Percentiles rank a stretch among this genome's conserved stretches.
Evolutionary conservation across 2,329 filamentous ascomycete species (phyloP).

Genomic region (Fusarium sp.): DNA sequence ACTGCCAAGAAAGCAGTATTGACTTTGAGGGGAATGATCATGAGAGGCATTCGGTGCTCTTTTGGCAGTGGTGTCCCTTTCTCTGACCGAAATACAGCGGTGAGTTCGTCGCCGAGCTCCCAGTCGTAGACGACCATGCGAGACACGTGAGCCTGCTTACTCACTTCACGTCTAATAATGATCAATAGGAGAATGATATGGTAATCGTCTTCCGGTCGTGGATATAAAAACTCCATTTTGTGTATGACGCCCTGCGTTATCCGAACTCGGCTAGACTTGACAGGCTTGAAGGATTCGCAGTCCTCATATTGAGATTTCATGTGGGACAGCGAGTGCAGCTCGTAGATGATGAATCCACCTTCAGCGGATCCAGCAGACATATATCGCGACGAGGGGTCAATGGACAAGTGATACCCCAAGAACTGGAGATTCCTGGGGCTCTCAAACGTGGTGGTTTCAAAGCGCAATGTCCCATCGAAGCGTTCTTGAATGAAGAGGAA

Average conservation of each 20-base stretch:
- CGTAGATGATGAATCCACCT: slow-evolving; percentile 75
- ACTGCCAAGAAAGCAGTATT: slow-evolving; percentile 76
- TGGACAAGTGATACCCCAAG: slow-evolving; percentile 73
- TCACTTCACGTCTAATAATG: slow-evolving; percentile 54
- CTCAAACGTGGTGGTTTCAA: slow-evolving; percentile 67
- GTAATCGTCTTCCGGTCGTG: slow-evolving; percentile 70
- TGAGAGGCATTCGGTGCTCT: slow-evolving; percentile 68
- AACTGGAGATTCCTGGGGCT: slow-evolving; percentile 67
- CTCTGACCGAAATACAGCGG: slow-evolving; percentile 55
- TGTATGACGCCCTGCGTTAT: slow-evolving; percentile 77
- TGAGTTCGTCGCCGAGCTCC: slow-evolving; percentile 61
- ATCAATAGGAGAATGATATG: slow-evolving; percentile 82
- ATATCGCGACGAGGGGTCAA: slow-evolving; percentile 79
- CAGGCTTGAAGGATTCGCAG: slow-evolving; percentile 62
- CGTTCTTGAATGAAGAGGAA: slow-evolving; percentile 74
- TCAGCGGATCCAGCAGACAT: slow-evolving; percentile 77
- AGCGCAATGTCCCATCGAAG: slow-evolving; percentile 60
- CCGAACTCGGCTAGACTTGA: slow-evolving; percentile 58
- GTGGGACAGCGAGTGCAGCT: slow-evolving; percentile 66
- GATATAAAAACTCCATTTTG: slow-evolving; percentile 86
- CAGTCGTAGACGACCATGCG: slow-evolving; percentile 69
- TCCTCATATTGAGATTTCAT: slow-evolving; percentile 61
- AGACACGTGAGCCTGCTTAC: slow-evolving; percentile 44
- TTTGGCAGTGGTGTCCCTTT: slow-evolving; percentile 60
- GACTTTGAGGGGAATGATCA: slow-evolving; percentile 77